Base-by-base conservation (phyloP, 2,329 filamentous ascomycete species). In the Ampelomyces quisqualis region DNA sequence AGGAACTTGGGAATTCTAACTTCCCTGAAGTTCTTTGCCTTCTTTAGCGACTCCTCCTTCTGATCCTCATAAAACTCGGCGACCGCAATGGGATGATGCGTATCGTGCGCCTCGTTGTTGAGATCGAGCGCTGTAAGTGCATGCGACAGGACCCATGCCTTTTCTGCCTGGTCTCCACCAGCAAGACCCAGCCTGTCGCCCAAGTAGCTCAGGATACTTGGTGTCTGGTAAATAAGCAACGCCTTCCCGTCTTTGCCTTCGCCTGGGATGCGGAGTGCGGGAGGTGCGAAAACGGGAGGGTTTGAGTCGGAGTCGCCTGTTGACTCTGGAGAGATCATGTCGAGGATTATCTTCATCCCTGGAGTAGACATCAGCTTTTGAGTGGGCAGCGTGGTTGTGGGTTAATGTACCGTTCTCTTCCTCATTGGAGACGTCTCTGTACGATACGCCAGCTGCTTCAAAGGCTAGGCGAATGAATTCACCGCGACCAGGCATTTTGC, bases 131-230 rank as follows among this genome's bases (percentile, higher is more conserved):
- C 82, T 3, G 86, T 90, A 43, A 90, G 67, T 0, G 77, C 74
- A 19, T 90, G 74, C 33, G 73, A 75, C 43, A 87, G 81, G 47
- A 88, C 71, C 40, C 77, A 75, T 48, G 78, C 83, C 31, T 78
- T 65, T 3, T 71, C 79, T 2, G 60, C 54, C 35, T 73, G 71
- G 38, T 73, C 75, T 2, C 73, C 70, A 3, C 75, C 73, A 0
- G 74, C 76, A 1, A 89, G 73, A 0, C 77, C 79, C 0, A 87
- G 70, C 38, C 71, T 76, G 0, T 77, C 75, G 0, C 78, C 84
- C 0, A 91, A 72, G 64, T 90, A 91, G 6, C 81, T 66, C 11
- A 90, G 73, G 54, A 91, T 89, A 61, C 83, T 87, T 24, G 85
- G 74, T 2, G 84, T 86, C 69, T 91, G 87, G 60, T 70, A 77